Conservation (phyloP, 2,329 filamentous ascomycete genomes). For the Sporothrix schenckii region DNA sequence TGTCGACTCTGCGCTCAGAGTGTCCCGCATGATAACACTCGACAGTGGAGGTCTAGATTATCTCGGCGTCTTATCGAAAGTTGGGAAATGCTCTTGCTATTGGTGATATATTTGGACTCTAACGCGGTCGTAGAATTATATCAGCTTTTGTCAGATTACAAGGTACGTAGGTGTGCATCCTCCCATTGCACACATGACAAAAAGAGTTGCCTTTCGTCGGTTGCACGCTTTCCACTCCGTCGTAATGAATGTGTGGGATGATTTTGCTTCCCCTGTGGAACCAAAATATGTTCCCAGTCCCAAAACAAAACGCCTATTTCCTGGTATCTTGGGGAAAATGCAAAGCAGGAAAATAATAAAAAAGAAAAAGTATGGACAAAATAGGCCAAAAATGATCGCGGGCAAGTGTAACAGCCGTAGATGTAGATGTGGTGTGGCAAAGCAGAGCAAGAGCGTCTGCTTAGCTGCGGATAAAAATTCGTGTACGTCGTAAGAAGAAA, state of each 20-base stretch:
- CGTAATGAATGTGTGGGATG: conserved; percentile 8
- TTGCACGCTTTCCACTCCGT: conserved; percentile 12
- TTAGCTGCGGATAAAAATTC: conserved; percentile 36
- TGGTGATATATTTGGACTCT: conserved; percentile 2
- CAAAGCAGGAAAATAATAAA: conserved; percentile 40
- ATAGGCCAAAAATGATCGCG: conserved; percentile 32
- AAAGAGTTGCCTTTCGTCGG: background rate
- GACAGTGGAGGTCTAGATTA: background rate
- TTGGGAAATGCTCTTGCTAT: conserved; percentile 7
- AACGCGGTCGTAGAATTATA: background rate
- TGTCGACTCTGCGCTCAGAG: background rate
- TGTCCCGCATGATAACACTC: background rate
- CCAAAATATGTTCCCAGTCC: conserved; percentile 1
- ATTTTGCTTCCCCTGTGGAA: background rate
- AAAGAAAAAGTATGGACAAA: conserved; percentile 34
- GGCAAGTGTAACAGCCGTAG: conserved; percentile 27
- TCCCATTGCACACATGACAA: background rate
- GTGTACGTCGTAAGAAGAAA: conserved; percentile 43
- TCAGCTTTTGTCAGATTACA: background rate
- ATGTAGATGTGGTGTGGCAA: conserved; percentile 26
- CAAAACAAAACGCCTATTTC: conserved; percentile 45
- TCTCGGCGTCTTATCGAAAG: background rate
- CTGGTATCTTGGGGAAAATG: conserved; percentile 50
- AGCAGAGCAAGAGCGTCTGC: conserved; percentile 18
- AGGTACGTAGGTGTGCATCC: background rate